Evolutionary conservation across 495 filamentous ascomycete species (phyloP).

Genomic region (Trichocladium uniseriatum): DNA sequence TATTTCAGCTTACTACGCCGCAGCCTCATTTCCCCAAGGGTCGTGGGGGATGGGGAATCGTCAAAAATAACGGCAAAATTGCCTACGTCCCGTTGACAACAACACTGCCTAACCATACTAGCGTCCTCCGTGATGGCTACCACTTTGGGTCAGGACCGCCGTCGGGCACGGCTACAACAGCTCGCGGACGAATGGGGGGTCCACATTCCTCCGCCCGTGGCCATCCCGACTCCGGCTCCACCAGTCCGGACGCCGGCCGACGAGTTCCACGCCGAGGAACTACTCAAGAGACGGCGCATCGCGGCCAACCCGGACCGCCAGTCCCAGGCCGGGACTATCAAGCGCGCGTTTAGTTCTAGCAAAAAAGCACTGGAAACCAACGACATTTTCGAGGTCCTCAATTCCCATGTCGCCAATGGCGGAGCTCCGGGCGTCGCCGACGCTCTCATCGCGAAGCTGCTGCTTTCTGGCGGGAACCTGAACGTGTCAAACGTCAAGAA

Average conservation of each 20-base stretch:
- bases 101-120: conserved; percentile 4
- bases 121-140: conserved; percentile 6
- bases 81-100: not conserved
- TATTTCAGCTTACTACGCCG: too few relatives aligned
- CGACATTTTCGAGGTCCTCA: conserved; percentile 38
- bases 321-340: conserved; percentile 27
- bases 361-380: conserved; percentile 41
- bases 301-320: conserved; percentile 20
- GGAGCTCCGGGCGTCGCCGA: conserved; percentile 41
- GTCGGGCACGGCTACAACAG: conserved; percentile 27
- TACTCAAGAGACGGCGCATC: conserved; percentile 34
- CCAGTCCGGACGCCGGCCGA: conserved; percentile 30
- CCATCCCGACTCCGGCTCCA: conserved; percentile 15
- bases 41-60: not conserved
- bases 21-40: too few relatives aligned
- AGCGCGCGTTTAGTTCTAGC: conserved; percentile 36
- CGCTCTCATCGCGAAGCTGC: conserved; percentile 36
- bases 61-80: not conserved
- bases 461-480: conserved; percentile 33
- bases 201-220: conserved; percentile 17
- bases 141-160: conserved; percentile 24
- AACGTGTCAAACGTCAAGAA: conserved; percentile 32
- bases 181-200: conserved; percentile 32
- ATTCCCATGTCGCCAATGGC: conserved; percentile 31
- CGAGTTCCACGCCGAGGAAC: conserved; percentile 34